Evolutionary conservation across 1,284 basidiomycete species (phyloP).

Genomic region (Cryptococcus sp.): DNA sequence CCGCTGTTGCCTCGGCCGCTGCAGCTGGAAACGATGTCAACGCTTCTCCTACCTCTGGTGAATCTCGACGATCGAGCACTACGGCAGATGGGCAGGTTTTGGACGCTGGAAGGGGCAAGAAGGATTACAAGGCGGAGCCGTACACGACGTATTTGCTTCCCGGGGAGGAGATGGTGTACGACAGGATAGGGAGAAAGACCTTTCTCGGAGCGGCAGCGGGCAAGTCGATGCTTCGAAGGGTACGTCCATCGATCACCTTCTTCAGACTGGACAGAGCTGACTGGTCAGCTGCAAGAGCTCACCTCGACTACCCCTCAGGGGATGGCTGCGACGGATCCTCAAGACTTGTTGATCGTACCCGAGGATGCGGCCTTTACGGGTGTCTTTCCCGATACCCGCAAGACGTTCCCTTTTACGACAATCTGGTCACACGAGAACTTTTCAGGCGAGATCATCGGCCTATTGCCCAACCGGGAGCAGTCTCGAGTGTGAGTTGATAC

Average conservation of each 20-base stretch:
- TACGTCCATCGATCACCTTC: slow-evolving; percentile 7
- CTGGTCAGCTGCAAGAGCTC: slow-evolving; percentile 26
- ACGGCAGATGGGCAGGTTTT: background rate
- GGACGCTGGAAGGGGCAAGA: background rate
- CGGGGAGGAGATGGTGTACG: slow-evolving; percentile 39
- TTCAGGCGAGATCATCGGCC: slow-evolving; percentile 41
- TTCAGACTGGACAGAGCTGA: background rate
- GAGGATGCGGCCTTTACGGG: slow-evolving; percentile 44
- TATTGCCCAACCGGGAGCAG: slow-evolving; percentile 38
- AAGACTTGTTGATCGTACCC: slow-evolving; percentile 31
- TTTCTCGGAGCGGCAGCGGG: slow-evolving; percentile 40
- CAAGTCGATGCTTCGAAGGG: slow-evolving; percentile 36
- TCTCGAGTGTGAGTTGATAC: slow-evolving; percentile 30
- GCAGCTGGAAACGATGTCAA: background rate
- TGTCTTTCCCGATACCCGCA: slow-evolving; percentile 41
- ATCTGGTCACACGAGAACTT: slow-evolving; percentile 49
- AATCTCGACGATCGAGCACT: background rate
- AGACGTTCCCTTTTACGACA: slow-evolving; percentile 47
- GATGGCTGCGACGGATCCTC: background rate
- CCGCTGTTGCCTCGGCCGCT: slow-evolving; percentile 20
- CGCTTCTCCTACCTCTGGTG: background rate
- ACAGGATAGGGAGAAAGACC: slow-evolving; percentile 31
- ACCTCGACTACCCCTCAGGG: slow-evolving; percentile 14
- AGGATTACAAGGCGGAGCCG: slow-evolving; percentile 28
- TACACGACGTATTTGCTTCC: slow-evolving; percentile 34